A percentile compares a stretch with the other conserved stretches of the same genome.
phyloP scores from a whole-genome alignment of 2,329 filamentous ascomycete genomes.

The Colletotrichum noveboracense region DNA sequence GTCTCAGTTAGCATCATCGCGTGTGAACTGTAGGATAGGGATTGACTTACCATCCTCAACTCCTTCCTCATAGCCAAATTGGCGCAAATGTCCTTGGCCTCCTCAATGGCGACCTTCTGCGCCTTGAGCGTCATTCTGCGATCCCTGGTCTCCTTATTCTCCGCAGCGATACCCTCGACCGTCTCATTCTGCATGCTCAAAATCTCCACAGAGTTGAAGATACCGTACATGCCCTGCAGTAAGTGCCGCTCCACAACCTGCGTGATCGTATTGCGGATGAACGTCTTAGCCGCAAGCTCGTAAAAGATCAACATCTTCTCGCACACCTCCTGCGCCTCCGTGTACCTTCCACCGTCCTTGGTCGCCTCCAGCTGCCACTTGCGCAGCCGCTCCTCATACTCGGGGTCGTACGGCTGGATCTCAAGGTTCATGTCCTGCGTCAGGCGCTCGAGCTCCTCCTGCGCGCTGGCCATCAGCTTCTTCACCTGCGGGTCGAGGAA shows the following conservation, averaged over 20 bases:
- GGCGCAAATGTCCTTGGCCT: conserved; percentile 54
- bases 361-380: conserved; percentile 49
- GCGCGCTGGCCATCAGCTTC: conserved; percentile 49
- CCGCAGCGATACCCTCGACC: conserved; percentile 56
- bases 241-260: conserved; percentile 58
- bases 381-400: conserved; percentile 56
- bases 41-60: conserved; percentile 35
- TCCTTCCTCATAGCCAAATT: conserved; percentile 58
- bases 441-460: conserved; percentile 49
- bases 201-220: conserved; percentile 59
- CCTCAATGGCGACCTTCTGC: conserved; percentile 56
- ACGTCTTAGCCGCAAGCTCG: conserved; percentile 56
- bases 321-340: conserved; percentile 56
- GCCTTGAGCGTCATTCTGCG: conserved; percentile 50
- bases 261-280: conserved; percentile 57
- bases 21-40: rapidly evolving
- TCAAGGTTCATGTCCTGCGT: conserved; percentile 58
- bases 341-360: conserved; percentile 50
- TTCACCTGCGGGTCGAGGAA: conserved; percentile 56
- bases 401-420: conserved; percentile 58
- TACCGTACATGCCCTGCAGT: conserved; percentile 54
- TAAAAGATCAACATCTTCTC: conserved; percentile 64
- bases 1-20: not conserved
- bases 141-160: conserved; percentile 58
- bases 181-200: conserved; percentile 48